Evolutionary conservation across 208 protist genomes (phyloP).

Genomic region (Wallacemonas sp.): DNA sequence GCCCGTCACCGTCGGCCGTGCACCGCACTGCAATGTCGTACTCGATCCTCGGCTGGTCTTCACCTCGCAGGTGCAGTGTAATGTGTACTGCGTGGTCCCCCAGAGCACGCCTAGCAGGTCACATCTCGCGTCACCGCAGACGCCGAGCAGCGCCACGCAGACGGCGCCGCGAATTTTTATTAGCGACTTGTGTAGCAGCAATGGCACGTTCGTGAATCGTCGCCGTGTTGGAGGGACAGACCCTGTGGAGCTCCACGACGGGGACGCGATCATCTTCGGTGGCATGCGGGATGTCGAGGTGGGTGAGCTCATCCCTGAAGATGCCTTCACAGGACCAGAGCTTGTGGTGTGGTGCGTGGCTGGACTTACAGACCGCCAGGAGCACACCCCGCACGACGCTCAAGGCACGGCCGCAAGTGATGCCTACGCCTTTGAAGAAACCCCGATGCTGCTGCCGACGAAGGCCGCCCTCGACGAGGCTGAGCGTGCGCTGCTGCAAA

Average conservation of each 20-base stretch:
- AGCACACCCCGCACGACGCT: not conserved
- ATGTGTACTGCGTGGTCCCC: slow-evolving; percentile 34
- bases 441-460: slow-evolving; percentile 52
- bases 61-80: slow-evolving; percentile 82
- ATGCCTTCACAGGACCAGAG: slow-evolving; percentile 62
- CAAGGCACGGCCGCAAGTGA: not conserved
- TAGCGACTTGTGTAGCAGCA: slow-evolving; percentile 82
- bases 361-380: slow-evolving; percentile 10
- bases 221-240: slow-evolving; percentile 47
- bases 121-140: not conserved
- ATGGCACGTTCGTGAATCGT: slow-evolving; percentile 88
- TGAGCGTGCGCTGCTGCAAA: slow-evolving; percentile 42
- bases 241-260: slow-evolving; percentile 47
- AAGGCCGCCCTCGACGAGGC: slow-evolving; percentile 42
- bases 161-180: slow-evolving; percentile 40
- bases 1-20: slow-evolving; percentile 62
- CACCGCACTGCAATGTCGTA: slow-evolving; percentile 53
- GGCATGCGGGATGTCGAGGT: slow-evolving; percentile 79
- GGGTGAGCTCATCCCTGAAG: slow-evolving; percentile 44
- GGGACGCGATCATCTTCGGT: slow-evolving; percentile 77
- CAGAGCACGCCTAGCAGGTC: not conserved
- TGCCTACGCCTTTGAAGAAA: slow-evolving; percentile 34
- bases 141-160: not conserved
- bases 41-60: slow-evolving; percentile 74
- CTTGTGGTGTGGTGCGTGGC: slow-evolving; percentile 74